Evolutionary conservation across 2,329 filamentous ascomycete species (phyloP).

Genomic region (Trichoderma harzianum): DNA sequence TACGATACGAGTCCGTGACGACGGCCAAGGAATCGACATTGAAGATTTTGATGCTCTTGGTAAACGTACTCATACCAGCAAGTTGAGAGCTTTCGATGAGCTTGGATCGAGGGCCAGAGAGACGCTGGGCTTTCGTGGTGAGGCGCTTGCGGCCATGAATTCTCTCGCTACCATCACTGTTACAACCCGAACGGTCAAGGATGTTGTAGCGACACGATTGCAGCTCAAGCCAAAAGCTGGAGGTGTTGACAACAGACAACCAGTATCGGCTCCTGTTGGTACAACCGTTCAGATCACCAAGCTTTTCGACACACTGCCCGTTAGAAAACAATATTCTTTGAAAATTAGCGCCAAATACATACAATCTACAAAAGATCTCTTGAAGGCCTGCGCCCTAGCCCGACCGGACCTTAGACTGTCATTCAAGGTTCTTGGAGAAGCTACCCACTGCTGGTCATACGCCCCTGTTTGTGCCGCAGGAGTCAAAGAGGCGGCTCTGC

Average conservation of each 20-base stretch:
- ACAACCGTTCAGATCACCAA: constrained; percentile 62
- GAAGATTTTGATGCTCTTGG: constrained; percentile 62
- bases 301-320: constrained; percentile 60
- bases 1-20: constrained; percentile 67
- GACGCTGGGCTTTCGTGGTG: constrained; percentile 72
- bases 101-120: constrained; percentile 52
- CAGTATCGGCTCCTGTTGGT: constrained; percentile 57
- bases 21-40: constrained; percentile 66
- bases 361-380: constrained; percentile 54
- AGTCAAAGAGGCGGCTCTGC: constrained; percentile 57
- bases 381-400: constrained; percentile 64
- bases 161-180: constrained; percentile 58
- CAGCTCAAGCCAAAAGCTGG: constrained; percentile 37
- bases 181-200: constrained; percentile 60
- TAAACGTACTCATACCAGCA: constrained; percentile 70
- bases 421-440: constrained; percentile 56
- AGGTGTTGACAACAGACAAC: constrained; percentile 30
- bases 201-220: constrained; percentile 55
- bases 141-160: constrained; percentile 66
- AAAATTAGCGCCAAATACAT: constrained; percentile 58
- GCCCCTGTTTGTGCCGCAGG: constrained; percentile 48
- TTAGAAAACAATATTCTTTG: constrained; percentile 56
- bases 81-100: constrained; percentile 63
- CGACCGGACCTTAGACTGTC: constrained; percentile 59
- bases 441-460: constrained; percentile 56